Base-by-base conservation (phyloP, 2,329 filamentous ascomycete genomes). In the Lachnellula occidentalis region DNA sequence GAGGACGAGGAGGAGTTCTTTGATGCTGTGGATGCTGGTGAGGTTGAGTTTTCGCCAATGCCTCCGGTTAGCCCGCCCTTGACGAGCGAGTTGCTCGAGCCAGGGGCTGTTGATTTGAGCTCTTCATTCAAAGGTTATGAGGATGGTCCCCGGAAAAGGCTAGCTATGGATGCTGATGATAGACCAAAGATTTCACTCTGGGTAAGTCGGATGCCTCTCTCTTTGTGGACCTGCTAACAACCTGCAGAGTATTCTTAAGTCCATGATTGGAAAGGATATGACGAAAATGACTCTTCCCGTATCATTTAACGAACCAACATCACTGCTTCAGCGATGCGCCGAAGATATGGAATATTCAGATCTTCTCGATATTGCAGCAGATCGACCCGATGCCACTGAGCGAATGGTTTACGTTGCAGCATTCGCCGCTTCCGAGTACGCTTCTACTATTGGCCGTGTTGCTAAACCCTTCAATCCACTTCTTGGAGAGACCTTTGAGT, bases 261-360 rank as follows among this genome's bases (percentile, higher is more conserved):
- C 92, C 21, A 97, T 99, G 94, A 96, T 99, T 72, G 94, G 94
- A 60, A 97, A 99, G 71, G 94, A 99, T 69, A 97, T 99, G 94
- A 97, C 94, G 37, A 97, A 95, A 76, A 99, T 99, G 92, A 97
- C 94, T 0, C 76, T 99, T 19, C 94, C 94, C 0, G 94, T 99
- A 2, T 96, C 94, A 0, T 97, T 99, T 77, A 99, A 99, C 73
- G 94, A 99, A 72, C 94, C 94, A 0, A 99, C 94, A 0, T 97
- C 94, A 5, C 77, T 99, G 12, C 80, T 99, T 8, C 94, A 97
- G 71, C 89, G 94, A 69, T 92, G 95, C 43, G 90, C 90, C 5
- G 94, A 99, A 73, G 94, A 99, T 67, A 92, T 99, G 89, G 94
- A 99, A 72, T 99, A 99, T 68, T 88, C 89, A 0, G 90, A 97